Evolutionary conservation across 192 early-diverging fungal species (phyloP), one percentile per base, ranked within the genome.

Genomic region (Pecoramyces ruminantium): DNA sequence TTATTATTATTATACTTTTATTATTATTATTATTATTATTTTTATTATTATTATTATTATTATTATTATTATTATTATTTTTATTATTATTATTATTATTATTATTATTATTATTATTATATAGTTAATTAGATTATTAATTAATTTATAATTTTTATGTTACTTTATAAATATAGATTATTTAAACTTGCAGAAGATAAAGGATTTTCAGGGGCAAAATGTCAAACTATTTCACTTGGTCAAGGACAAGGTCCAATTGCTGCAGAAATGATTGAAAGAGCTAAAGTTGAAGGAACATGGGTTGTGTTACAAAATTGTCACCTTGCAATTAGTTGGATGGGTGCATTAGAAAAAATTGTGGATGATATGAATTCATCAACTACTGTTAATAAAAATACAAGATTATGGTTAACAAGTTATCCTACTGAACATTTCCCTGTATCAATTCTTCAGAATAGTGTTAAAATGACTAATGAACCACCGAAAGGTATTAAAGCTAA

Each of bases 251-350:
- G 90, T 39, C 90, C 90, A 18, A 90, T 91, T 40, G 90, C 90
- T 6, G 86, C 88, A 1, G 40, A 81, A 38, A 91, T 91, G 90
- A 90, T 91, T 78, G 87, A 87, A 81, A 87, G 90, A 18, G 90
- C 89, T 12, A 88, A 90, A 83, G 84, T 84, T 58, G 85, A 80
- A 12, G 90, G 90, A 29, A 88, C 89, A 17, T 91, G 90, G 90
- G 87, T 91, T 15, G 89, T 92, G 3, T 83, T 92, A 21, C 90
- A 92, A 83, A 92, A 92, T 84, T 92, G 90, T 79, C 90, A 92
- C 81, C 81, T 92, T 40, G 90, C 90, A 2, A 88, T 91, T 78
- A 87, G 86, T 80, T 91, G 90, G 90, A 81, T 91, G 27, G 83
- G 79, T 12, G 80, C 84, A 0, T 82, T 91, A 28, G 89, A 91